These are phyloP conservation scores for Lasiodiplodia sp. DNA, from an alignment of 2,329 filamentous ascomycete species.

Conservation along the genomic window DNA sequence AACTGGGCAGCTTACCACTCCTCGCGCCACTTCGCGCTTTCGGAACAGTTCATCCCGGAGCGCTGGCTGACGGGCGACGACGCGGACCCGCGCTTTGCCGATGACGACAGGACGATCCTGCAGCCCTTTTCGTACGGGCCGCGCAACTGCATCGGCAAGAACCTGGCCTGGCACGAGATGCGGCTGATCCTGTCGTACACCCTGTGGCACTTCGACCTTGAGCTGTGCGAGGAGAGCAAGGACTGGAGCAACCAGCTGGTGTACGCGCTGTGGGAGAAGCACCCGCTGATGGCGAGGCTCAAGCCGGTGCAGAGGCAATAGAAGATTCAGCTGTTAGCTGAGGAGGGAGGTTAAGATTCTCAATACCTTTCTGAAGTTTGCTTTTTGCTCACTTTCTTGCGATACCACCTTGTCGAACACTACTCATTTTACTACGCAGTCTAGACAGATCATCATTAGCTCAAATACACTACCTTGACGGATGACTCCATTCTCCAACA, in stretches of 20 bases:
- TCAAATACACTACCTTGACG: background rate
- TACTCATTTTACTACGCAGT: background rate
- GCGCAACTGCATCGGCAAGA: constrained; percentile 45
- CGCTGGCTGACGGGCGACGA: constrained; percentile 42
- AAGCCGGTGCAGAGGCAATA: constrained; percentile 32
- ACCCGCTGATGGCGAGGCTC: constrained; percentile 39
- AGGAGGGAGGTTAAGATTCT: background rate
- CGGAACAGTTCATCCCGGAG: constrained; percentile 41
- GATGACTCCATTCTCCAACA: background rate
- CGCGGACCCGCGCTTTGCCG: constrained; percentile 32
- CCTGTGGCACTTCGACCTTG: constrained; percentile 50
- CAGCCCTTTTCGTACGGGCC: constrained; percentile 41
- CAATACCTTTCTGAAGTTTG: background rate
- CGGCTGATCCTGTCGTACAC: constrained; percentile 49
- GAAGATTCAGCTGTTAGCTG: background rate
- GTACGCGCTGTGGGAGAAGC: constrained; percentile 46
- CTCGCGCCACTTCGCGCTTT: constrained; percentile 37
- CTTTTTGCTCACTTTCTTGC: background rate
- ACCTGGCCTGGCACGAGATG: constrained; percentile 47
- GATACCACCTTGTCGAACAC: constrained; percentile 6
- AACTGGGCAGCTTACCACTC: constrained; percentile 40
- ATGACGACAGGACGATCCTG: constrained; percentile 36
- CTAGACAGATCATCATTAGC: background rate
- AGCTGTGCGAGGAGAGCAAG: constrained; percentile 43
- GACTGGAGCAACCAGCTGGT: constrained; percentile 48